phyloP scores from a whole-genome alignment of 176 grass and related monocot species.

The Rhipidocladum racemiflorum region DNA sequence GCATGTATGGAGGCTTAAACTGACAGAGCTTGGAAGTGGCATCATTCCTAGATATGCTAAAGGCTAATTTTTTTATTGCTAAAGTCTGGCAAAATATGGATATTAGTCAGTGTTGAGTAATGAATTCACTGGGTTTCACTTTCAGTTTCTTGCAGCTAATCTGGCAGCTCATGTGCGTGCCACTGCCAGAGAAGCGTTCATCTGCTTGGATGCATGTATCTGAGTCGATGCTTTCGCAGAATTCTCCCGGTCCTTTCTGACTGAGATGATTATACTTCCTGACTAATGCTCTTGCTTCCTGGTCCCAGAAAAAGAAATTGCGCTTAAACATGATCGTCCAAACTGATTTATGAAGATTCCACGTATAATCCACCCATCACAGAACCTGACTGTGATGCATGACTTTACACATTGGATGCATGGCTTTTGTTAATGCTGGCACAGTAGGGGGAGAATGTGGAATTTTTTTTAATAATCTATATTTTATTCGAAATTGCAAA shows the following conservation, averaged over 20 bases:
- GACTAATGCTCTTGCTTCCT: neutral
- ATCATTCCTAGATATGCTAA: too few species aligned
- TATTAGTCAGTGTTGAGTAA: neutral
- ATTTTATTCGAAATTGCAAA: too few species aligned
- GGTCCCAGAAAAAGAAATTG: neutral
- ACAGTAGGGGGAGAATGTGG: too few species aligned
- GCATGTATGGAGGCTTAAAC: too few species aligned
- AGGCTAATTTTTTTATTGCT: too few species aligned
- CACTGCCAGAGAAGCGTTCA: neutral
- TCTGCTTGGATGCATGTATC: neutral
- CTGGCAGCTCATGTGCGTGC: neutral
- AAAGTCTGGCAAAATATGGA: too few species aligned
- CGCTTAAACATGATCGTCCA: neutral
- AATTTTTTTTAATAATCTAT: too few species aligned
- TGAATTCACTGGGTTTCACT: neutral
- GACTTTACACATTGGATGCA: too few species aligned
- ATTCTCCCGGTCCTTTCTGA: neutral
- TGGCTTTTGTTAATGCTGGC: too few species aligned
- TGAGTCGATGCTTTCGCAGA: neutral
- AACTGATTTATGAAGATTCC: neutral
- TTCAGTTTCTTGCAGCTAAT: neutral
- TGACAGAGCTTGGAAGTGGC: too few species aligned
- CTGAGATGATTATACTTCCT: neutral
- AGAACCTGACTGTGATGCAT: neutral
- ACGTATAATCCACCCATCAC: neutral